Evolutionary conservation across 2,329 filamentous ascomycete genomes (phyloP), one percentile per base, ranked within the genome.

Genomic region (Gyromitra esculenta): DNA sequence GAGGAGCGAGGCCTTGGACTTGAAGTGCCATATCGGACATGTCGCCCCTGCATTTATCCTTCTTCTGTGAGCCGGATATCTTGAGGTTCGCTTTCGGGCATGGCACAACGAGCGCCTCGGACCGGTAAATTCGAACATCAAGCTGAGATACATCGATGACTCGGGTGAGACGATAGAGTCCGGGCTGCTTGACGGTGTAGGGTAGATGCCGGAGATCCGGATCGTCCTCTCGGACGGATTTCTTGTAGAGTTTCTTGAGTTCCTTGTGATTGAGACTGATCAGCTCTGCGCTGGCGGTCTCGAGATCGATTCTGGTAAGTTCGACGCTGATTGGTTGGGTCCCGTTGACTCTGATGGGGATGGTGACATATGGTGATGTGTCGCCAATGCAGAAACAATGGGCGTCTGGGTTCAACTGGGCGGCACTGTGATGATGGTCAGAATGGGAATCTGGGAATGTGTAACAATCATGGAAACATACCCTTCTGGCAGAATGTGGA

Each of bases 401-500:
- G 74, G 89, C 88, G 60, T 94, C 88, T 0, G 94, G 93, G 81
- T 99, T 99, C 78, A 99, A 86, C 63, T 94, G 87, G 13, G 94
- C 96, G 63, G 94, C 96, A 18, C 90, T 92, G 81, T 43, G 37
- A 43, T 37, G 15, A 56, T n/a, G 35, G 68, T 73, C 70, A 52
- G 37, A 67, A 81, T 85, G 72, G 85, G 82, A 72, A 52, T 59
- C 35, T 45, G 13, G 21, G 35, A 11, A 7, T 69, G 37, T 39
- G 37, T 48, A 11, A 59, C 8, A 8, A 39, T 45, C 43, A 7
- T 52, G n/a, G 13, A 21, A 41, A 82, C 87, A 80, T 83, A 91
- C 86, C 96, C 96, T 86, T 99, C 96, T 1, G 96, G 96, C 71
- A 99, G 86, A 82, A 99, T 97, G 82, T 99, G 96, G 84, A 99